Base-by-base conservation (phyloP, 495 filamentous ascomycete genomes). In the Trichodelitschia bisporula region DNA sequence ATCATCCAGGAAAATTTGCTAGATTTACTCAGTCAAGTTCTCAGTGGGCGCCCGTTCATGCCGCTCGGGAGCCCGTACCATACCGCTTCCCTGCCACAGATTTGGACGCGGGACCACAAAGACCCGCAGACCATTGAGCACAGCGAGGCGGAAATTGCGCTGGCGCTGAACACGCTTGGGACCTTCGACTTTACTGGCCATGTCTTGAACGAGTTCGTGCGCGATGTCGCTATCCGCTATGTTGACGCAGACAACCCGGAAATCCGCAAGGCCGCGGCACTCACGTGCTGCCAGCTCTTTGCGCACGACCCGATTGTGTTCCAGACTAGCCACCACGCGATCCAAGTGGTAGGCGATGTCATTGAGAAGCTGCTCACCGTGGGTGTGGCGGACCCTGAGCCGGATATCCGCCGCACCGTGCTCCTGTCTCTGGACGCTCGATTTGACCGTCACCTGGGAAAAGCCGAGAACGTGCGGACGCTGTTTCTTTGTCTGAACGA, bases 271-370 rank as follows among this genome's bases (percentile, higher is more conserved):
- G 83, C 84, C 9, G 80, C 86, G 9, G 84, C 89, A 19, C 61
- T 99, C 34, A 99, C 89, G 15, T 93, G 89, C 51, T 99, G 86
- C 45, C 86, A 99, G 41, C 64, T 99, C 24, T 92, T 93, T 43
- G 77, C 93, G 6, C 67, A 75, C 35, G 86, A 99, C 46, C 89
- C 89, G 0, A 93, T 95, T 41, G 83, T 93, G 40, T 79, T 91
- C 43, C 86, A 99, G 43, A 95, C 84, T 3, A 95, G 86, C 44
- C 72, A 76, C 33, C 86, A 99, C 46, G 83, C 86, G 0, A 76
- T 93, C 10, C 79, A 91, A 48, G 84, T 95, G 18, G 86, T 99
- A 30, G 76, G 79, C 36, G 84, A 95, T 49, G 86, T 99, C 24
- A 91, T 99, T 40, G 79, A 92, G 47, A 92, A 80, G 45, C 62